Evolutionary conservation across 495 filamentous ascomycete genomes (phyloP).

Genomic region (Penicillium macrosclerotiorum): DNA sequence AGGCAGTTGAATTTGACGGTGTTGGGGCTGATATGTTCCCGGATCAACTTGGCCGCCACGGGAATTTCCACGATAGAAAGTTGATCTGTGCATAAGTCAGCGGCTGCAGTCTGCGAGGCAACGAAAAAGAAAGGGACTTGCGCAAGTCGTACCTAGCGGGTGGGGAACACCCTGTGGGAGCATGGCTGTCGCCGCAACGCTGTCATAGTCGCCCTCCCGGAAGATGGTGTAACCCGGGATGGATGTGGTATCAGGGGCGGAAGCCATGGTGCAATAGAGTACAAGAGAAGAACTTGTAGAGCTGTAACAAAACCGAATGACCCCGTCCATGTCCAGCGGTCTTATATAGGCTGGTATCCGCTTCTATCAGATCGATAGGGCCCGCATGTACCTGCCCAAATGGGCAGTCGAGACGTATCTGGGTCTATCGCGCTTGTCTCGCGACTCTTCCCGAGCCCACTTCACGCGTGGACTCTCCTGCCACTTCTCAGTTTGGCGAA

Average conservation of each 20-base stretch:
- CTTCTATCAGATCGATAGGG: conserved; percentile 16
- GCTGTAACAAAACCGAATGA: conserved; percentile 4
- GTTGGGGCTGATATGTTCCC: conserved; percentile 30
- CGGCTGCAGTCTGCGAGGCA: not conserved
- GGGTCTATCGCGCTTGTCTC: conserved; percentile 2
- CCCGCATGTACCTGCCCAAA: conserved; percentile 28
- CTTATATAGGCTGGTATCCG: conserved; percentile 20
- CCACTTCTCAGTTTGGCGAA: conserved; percentile 18
- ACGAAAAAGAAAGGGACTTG: not conserved
- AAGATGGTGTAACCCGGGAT: conserved; percentile 39
- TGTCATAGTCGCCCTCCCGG: conserved; percentile 35
- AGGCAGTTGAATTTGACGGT: conserved; percentile 78
- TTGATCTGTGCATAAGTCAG: conserved; percentile 22
- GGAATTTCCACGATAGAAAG: conserved; percentile 35
- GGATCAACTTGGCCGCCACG: conserved; percentile 28
- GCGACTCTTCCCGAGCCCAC: conserved; percentile 17
- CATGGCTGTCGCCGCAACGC: conserved; percentile 32
- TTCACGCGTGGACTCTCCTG: conserved; percentile 9
- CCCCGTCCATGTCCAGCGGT: not conserved
- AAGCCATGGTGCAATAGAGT: conserved; percentile 24
- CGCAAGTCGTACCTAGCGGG: conserved; percentile 25
- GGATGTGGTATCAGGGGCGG: conserved; percentile 34
- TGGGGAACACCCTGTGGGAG: conserved; percentile 27
- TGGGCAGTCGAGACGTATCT: conserved; percentile 14
- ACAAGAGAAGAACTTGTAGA: conserved; percentile 12